These are phyloP conservation scores for Neurospora sp. DNA, from an alignment of 2,329 filamentous ascomycete genomes.

Conservation along the genomic window DNA sequence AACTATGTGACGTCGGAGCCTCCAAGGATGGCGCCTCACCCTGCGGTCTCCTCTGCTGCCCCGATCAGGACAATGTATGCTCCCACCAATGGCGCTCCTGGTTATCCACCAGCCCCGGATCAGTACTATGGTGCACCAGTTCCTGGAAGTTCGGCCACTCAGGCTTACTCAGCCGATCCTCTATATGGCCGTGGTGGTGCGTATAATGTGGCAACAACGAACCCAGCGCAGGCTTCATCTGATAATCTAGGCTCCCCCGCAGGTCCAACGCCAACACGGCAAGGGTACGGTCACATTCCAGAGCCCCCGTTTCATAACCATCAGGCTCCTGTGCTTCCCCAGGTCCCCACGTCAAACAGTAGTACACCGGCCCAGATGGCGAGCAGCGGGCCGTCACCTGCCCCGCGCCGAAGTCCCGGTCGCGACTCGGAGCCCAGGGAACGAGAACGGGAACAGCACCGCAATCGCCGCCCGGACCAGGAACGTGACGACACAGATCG, in stretches of 20 bases:
- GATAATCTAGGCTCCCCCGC: slow-evolving; percentile 44
- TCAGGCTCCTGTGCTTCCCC: slow-evolving; percentile 28
- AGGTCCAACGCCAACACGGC: slow-evolving; percentile 27
- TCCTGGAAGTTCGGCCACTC: slow-evolving; percentile 14
- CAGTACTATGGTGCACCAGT: slow-evolving; percentile 18
- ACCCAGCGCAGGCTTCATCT: slow-evolving; percentile 23
- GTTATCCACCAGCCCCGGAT: slow-evolving; percentile 15
- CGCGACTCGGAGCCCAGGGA: slow-evolving; percentile 29
- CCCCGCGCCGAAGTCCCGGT: slow-evolving; percentile 28
- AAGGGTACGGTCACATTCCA: slow-evolving; percentile 32
- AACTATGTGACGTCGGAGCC: slow-evolving; percentile 11
- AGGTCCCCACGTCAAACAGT: slow-evolving; percentile 26
- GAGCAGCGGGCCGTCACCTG: slow-evolving; percentile 21
- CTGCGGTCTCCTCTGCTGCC: slow-evolving; percentile 13
- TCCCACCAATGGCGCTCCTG: slow-evolving; percentile 7
- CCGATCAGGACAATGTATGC: slow-evolving; percentile 12
- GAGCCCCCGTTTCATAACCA: slow-evolving; percentile 43
- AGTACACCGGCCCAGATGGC: slow-evolving; percentile 26
- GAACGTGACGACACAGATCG: slow-evolving; percentile 18
- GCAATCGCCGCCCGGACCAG: slow-evolving; percentile 12
- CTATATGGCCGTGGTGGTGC: slow-evolving; percentile 54
- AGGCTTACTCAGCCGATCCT: slow-evolving; percentile 40
- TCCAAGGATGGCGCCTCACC: slow-evolving; percentile 22
- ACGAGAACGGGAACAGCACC: slow-evolving; percentile 25
- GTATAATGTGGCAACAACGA: slow-evolving; percentile 32